These are phyloP conservation scores for Euphorbia pulcherrima DNA, from an alignment of 345 rosid genomes.

Conservation along the genomic window DNA sequence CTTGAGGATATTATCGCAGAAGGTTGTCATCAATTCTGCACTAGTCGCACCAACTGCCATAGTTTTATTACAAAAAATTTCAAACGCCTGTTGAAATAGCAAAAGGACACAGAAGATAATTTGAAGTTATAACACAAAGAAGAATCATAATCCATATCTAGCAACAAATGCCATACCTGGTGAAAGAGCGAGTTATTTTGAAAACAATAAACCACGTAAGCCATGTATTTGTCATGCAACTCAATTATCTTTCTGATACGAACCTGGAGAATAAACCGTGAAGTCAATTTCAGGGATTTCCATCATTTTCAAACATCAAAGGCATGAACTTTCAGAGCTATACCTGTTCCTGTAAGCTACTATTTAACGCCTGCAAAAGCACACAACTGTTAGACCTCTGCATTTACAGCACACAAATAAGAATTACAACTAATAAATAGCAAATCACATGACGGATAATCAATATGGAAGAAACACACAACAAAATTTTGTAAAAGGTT, in stretches of 20 bases:
- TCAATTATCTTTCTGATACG: slow-evolving; percentile 77
- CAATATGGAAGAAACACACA: background rate
- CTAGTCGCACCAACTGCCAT: slow-evolving; percentile 57
- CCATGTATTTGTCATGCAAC: slow-evolving; percentile 79
- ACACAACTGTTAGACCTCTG: slow-evolving; percentile 11
- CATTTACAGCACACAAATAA: background rate
- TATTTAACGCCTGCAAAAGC: slow-evolving; percentile 52
- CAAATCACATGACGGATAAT: too few species aligned
- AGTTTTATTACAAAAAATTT: slow-evolving; percentile 55
- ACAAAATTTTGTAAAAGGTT: background rate
- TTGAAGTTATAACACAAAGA: background rate
- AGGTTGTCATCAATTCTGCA: slow-evolving; percentile 63
- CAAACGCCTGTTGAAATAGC: slow-evolving; percentile 50
- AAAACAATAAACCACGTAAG: slow-evolving; percentile 66
- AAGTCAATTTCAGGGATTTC: slow-evolving; percentile 12
- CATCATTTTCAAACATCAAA: background rate
- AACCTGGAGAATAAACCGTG: slow-evolving; percentile 44
- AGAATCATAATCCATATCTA: background rate
- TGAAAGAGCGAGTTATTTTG: slow-evolving; percentile 77
- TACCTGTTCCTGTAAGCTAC: slow-evolving; percentile 83
- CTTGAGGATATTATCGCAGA: slow-evolving; percentile 61
- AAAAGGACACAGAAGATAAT: slow-evolving; percentile 6
- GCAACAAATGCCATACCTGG: slow-evolving; percentile 34
- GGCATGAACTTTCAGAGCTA: background rate
- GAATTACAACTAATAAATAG: background rate